A percentile compares a stretch with the other conserved stretches of the same genome.
Evolutionary conservation across 352 stramenopile species (phyloP).

Genomic region (Blastocystis sp.): DNA sequence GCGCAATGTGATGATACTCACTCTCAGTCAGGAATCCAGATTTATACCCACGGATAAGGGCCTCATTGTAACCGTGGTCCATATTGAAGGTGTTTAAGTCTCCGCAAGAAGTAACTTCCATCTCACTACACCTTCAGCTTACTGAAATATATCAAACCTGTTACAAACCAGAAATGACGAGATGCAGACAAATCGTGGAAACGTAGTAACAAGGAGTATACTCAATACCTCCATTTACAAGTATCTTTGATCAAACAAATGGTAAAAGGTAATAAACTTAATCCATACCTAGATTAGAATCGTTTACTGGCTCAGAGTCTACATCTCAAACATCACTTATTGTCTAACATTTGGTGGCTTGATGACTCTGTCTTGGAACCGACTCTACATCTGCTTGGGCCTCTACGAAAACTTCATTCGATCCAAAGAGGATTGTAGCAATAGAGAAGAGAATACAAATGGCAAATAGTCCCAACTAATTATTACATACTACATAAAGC

Average conservation of each 20-base stretch:
- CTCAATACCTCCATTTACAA: not conserved
- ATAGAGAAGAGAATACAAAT: not conserved
- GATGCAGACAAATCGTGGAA: constrained; percentile 7
- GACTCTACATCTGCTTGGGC: not conserved
- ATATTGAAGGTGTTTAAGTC: constrained; percentile 84
- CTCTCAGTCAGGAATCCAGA: constrained; percentile 82
- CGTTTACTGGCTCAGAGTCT: not conserved
- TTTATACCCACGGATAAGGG: constrained; percentile 66
- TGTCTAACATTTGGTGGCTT: not conserved
- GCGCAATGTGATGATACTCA: constrained; percentile 83
- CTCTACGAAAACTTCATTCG: not conserved
- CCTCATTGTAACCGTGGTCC: constrained; percentile 75
- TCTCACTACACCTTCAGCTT: not conserved
- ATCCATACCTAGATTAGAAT: constrained; percentile 10
- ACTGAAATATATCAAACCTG: not conserved
- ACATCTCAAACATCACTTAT: not conserved
- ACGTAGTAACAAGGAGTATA: not conserved
- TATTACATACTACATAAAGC: not conserved
- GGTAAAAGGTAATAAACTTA: not conserved
- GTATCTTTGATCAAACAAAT: constrained; percentile 20
- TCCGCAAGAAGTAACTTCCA: constrained; percentile 69
- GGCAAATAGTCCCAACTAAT: not conserved
- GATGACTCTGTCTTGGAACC: not conserved
- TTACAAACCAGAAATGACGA: not conserved
- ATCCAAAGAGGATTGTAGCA: not conserved